Conservation (phyloP, 169 alveolate species). For the Plasmodium relictum region DNA sequence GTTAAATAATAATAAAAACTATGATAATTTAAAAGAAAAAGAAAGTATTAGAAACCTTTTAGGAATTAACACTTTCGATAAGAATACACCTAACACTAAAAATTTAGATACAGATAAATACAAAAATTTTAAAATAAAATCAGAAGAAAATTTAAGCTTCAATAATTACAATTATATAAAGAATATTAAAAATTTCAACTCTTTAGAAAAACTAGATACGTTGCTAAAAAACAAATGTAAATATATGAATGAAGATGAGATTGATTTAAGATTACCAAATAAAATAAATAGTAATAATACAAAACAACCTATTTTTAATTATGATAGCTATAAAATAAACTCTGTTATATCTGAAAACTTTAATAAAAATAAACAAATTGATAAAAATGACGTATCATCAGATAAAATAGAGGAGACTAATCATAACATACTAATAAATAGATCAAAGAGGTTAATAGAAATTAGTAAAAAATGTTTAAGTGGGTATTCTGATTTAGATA, state of each 20-base stretch:
- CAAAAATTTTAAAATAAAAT: conserved; percentile 21
- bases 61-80: neutral
- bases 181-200: conserved; percentile 10
- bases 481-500: conserved; percentile 20
- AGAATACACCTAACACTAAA: neutral
- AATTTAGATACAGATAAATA: conserved; percentile 1
- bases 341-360: conserved; percentile 34
- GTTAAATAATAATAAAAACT: conserved; percentile 34
- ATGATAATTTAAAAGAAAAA: conserved; percentile 7
- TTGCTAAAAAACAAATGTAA: conserved; percentile 35
- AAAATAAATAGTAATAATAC: neutral
- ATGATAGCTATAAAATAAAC: conserved; percentile 30
- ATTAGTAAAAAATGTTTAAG: conserved; percentile 47
- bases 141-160: conserved; percentile 5
- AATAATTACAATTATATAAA: neutral
- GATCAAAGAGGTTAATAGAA: conserved; percentile 56
- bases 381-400: conserved; percentile 10
- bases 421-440: conserved; percentile 30
- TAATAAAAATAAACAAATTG: conserved; percentile 17
- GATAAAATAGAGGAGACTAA: conserved; percentile 16
- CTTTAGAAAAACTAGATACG: conserved; percentile 48
- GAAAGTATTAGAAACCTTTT: neutral
- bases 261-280: neutral
- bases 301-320: neutral
- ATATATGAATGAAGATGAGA: conserved; percentile 3